These are phyloP conservation scores for Parasarocladium wereldwijsianum DNA, from an alignment of 2,329 filamentous ascomycete species.

Conservation along the genomic window DNA sequence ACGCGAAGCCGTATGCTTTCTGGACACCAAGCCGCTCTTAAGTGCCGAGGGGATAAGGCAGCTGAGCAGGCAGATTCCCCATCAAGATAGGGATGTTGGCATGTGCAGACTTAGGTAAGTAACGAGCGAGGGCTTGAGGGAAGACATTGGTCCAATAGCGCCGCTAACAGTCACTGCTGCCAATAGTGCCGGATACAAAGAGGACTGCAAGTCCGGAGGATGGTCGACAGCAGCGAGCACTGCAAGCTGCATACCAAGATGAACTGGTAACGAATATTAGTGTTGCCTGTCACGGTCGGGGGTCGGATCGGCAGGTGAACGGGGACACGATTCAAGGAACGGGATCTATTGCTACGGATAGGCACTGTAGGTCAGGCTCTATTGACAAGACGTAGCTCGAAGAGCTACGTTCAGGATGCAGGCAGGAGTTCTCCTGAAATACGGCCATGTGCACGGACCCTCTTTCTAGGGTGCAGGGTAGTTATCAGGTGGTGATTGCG, in stretches of 20 bases:
- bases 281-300: too few relatives aligned
- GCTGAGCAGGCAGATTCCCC: conserved; percentile 17
- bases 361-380: too few relatives aligned
- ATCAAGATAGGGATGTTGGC: conserved; percentile 27
- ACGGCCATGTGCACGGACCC: too few relatives aligned
- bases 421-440: too few relatives aligned
- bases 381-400: too few relatives aligned
- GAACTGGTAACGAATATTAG: too few relatives aligned
- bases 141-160: conserved; percentile 28
- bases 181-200: conserved; percentile 27
- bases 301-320: too few relatives aligned
- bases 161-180: conserved; percentile 27
- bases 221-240: conserved; percentile 41
- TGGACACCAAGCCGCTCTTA: conserved; percentile 26
- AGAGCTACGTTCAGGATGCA: too few relatives aligned
- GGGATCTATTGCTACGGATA: too few relatives aligned
- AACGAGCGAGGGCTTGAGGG: conserved; percentile 16
- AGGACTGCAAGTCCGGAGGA: conserved; percentile 29
- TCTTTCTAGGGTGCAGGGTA: too few relatives aligned
- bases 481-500: too few relatives aligned
- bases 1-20: conserved; percentile 29
- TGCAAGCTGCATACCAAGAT: conserved; percentile 40
- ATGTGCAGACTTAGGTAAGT: conserved; percentile 21
- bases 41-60: conserved; percentile 24
- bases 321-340: too few relatives aligned